A percentile compares a stretch with the other conserved stretches of the same genome.
Conservation (phyloP, 1,139 yeast species). For the Yamadazyma conglobata region DNA sequence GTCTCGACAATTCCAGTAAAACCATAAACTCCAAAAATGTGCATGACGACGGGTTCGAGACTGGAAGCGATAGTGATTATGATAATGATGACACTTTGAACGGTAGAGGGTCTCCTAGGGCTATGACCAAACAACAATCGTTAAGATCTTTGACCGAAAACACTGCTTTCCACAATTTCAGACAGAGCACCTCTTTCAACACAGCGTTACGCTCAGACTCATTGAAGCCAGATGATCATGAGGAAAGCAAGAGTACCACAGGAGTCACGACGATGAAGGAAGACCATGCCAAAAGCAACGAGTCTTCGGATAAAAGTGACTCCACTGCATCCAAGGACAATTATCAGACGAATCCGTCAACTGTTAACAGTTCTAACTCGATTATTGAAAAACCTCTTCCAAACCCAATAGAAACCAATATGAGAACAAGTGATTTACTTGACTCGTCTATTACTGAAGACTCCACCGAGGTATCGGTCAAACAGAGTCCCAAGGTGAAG, state of each 20-base stretch:
- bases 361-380: constrained; percentile 22
- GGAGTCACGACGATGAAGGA: constrained; percentile 1
- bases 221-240: too few relatives aligned
- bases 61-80: constrained; percentile 11
- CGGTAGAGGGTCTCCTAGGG: constrained; percentile 20
- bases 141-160: constrained; percentile 35
- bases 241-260: not conserved
- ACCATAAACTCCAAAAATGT: constrained; percentile 4
- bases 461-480: not conserved
- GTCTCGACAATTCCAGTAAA: constrained; percentile 8
- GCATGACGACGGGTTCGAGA: constrained; percentile 7
- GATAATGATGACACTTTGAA: constrained; percentile 15
- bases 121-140: constrained; percentile 17
- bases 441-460: constrained; percentile 8
- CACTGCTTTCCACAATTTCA: constrained; percentile 42
- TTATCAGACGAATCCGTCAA: constrained; percentile 20
- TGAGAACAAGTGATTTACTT: constrained; percentile 4
- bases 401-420: constrained; percentile 2
- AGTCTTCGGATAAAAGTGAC: constrained; percentile 19
- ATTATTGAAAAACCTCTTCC: constrained; percentile 10
- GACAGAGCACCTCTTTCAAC: constrained; percentile 13
- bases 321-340: constrained; percentile 13
- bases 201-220: too few relatives aligned
- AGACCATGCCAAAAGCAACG: constrained; percentile 6
- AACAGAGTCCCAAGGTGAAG: constrained; percentile 9